A percentile compares a stretch with the other conserved stretches of the same genome.
These are phyloP conservation scores for Penicillium glabrum DNA, from an alignment of 2,329 filamentous ascomycete genomes.

Conservation along the genomic window DNA sequence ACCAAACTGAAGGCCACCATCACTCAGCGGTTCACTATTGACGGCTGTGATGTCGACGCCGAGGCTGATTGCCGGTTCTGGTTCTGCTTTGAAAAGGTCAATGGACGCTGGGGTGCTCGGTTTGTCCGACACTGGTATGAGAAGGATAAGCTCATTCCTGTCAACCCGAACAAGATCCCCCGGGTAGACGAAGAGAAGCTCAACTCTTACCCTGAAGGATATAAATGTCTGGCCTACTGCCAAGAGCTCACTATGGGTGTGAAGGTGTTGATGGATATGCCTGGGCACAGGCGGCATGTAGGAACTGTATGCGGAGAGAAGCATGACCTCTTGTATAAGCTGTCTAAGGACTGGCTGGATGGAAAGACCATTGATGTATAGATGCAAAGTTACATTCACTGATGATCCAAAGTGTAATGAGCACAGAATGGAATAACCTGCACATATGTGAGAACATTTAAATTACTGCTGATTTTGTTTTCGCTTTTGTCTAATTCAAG, in stretches of 20 bases:
- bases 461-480: neutral
- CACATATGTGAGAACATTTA: too few species aligned
- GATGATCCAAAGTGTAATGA: neutral
- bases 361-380: constrained; percentile 33
- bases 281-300: constrained; percentile 43
- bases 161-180: constrained; percentile 46
- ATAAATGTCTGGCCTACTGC: constrained; percentile 45
- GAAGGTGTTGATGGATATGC: constrained; percentile 46
- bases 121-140: constrained; percentile 54
- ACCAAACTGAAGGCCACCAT: constrained; percentile 55
- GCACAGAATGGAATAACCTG: too few species aligned
- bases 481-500: neutral
- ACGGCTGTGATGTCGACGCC: constrained; percentile 45
- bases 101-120: constrained; percentile 45
- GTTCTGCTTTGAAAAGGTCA: constrained; percentile 47
- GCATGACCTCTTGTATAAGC: constrained; percentile 48
- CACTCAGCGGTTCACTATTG: constrained; percentile 49
- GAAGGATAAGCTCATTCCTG: constrained; percentile 53
- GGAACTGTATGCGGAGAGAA: constrained; percentile 40
- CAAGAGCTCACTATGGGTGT: constrained; percentile 50
- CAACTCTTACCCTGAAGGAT: constrained; percentile 44
- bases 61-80: constrained; percentile 50
- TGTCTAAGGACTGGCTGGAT: constrained; percentile 48
- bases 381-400: neutral
- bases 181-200: constrained; percentile 42